Evolutionary conservation across 2,329 filamentous ascomycete genomes (phyloP), one percentile per base, ranked within the genome.

Genomic region (Neonectria sp.): DNA sequence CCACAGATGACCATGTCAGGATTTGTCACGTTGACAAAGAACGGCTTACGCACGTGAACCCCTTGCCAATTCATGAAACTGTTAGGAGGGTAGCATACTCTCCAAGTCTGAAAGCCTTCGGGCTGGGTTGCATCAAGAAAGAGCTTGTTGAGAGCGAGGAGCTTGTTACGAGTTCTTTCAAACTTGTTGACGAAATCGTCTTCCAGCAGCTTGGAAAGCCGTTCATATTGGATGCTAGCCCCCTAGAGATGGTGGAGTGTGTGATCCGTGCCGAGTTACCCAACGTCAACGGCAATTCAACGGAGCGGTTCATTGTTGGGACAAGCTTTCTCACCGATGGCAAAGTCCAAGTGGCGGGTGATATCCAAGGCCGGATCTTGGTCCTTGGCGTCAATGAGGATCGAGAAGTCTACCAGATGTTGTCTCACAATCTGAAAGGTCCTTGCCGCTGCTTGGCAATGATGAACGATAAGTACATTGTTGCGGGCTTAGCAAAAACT

Each of bases 31-130:
- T 98, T 58, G 96, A 98, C 75, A 92, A 90, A 15, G 92, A 97
- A 78, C 88, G 94, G 49, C 93, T 93, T 29, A 98, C 95, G 0
- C 95, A 99, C 76, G 92, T 98, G 13, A 93, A 94, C 71, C 90
- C 94, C 0, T 84, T 98, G 2, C 89, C 88, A 0, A 88, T 98
- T 69, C 87, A 91, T 13, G 92, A 97, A 79, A 97, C 94, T 2
- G 92, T 98, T 0, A 90, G 96, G 49, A 88, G 95, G 35, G 90
- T 98, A 61, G 93, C 95, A 4, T 98, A 98, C 79, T 96, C 94
- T 1, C 86, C 92, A 1, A 87, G 85, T 1, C 88, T 96, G 60
- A 92, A 92, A 76, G 91, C 92, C 0, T 98, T 98, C 78, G 95
- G 92, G 1, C 86, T 98, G 4, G 95, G 95, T 2, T 96, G 93